These are phyloP conservation scores for Wilcoxina mikolae DNA, from an alignment of 495 filamentous ascomycete genomes.

Conservation along the genomic window DNA sequence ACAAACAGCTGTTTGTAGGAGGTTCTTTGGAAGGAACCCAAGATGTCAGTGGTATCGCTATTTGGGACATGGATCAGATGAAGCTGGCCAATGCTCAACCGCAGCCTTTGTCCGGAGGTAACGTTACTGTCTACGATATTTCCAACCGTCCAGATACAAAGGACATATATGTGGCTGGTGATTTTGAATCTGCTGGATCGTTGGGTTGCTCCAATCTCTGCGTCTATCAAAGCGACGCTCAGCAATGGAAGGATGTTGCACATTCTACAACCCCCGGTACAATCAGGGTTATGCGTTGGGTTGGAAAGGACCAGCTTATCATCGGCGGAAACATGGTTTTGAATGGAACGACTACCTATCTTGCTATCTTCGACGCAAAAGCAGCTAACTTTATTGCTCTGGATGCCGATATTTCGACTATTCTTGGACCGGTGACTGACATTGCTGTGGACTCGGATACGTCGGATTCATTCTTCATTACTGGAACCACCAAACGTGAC, in stretches of 20 bases:
- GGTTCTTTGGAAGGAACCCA: conserved; percentile 60
- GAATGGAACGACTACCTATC: conserved; percentile 44
- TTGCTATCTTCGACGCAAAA: conserved; percentile 60
- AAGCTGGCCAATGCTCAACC: conserved; percentile 40
- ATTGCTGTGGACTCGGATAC: conserved; percentile 53
- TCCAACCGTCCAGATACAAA: conserved; percentile 47
- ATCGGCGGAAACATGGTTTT: conserved; percentile 63
- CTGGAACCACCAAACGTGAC: conserved; percentile 46
- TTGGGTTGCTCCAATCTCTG: conserved; percentile 71
- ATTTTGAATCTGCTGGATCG: conserved; percentile 66
- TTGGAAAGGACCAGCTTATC: conserved; percentile 49
- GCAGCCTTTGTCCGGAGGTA: conserved; percentile 48
- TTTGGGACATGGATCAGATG: conserved; percentile 55
- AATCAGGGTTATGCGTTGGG: conserved; percentile 61
- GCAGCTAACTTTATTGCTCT: conserved; percentile 46
- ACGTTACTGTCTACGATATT: conserved; percentile 62
- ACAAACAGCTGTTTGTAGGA: conserved; percentile 64
- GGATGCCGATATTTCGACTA: conserved; percentile 41
- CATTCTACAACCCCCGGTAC: conserved; percentile 53
- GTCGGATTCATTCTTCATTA: conserved; percentile 61
- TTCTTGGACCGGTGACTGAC: conserved; percentile 61
- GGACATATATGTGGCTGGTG: conserved; percentile 74
- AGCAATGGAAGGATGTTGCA: conserved; percentile 59
- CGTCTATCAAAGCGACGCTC: conserved; percentile 48
- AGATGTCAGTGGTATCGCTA: conserved; percentile 55